A percentile compares a stretch with the other conserved stretches of the same genome.
These are phyloP conservation scores for Arthonia radiata DNA, from an alignment of 495 filamentous ascomycete genomes.

Conservation along the genomic window DNA sequence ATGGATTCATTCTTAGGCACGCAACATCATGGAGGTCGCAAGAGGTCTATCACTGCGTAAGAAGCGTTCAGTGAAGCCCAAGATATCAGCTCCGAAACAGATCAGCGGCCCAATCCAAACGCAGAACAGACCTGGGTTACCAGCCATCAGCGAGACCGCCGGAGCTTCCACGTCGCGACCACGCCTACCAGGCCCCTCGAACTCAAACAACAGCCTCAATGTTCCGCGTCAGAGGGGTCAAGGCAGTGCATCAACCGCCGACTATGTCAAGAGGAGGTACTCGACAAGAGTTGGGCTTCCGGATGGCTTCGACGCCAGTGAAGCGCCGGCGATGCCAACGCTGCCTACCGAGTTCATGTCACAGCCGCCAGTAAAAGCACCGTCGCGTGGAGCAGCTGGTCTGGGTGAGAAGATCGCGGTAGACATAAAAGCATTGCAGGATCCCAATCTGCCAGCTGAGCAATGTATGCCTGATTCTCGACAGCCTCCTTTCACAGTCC, in stretches of 20 bases:
- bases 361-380: constrained; percentile 10
- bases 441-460: constrained; percentile 53
- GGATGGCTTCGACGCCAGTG: constrained; percentile 33
- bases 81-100: constrained; percentile 65
- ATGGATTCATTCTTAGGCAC: no score
- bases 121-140: no score
- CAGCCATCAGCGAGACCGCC: no score
- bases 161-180: no score
- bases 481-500: no score
- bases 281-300: constrained; percentile 62
- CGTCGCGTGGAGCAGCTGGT: constrained; percentile 20
- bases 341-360: constrained; percentile 20
- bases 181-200: neutral
- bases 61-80: constrained; percentile 52
- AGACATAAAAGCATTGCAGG: constrained; percentile 49
- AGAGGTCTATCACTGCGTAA: constrained; percentile 74
- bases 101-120: constrained; percentile 38
- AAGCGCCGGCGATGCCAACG: constrained; percentile 36
- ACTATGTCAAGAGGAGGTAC: constrained; percentile 83
- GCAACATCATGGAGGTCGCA: no score
- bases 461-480: constrained; percentile 11
- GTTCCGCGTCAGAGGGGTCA: constrained; percentile 7
- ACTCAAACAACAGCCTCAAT: constrained; percentile 5
- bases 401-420: constrained; percentile 22
- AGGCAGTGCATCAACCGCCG: constrained; percentile 35